Conservation (phyloP, 805 yeast genomes). For the Naumovozyma dairenensis region DNA sequence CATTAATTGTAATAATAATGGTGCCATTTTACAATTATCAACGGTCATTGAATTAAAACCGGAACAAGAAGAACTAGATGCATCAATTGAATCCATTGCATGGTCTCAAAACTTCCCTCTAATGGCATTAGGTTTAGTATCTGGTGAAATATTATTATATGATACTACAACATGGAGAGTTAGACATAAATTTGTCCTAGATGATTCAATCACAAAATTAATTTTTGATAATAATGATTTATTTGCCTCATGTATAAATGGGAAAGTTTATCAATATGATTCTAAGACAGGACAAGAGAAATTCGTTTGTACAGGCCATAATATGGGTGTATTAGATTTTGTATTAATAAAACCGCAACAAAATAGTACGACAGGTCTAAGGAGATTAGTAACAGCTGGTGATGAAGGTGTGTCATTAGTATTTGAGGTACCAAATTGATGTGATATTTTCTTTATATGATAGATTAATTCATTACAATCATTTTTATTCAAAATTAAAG, state of each 20-base stretch:
- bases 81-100: constrained; percentile 68
- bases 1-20: constrained; percentile 58
- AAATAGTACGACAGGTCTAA: constrained; percentile 11
- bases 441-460: too few species aligned
- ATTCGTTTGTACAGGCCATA: constrained; percentile 82
- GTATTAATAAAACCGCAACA: constrained; percentile 42
- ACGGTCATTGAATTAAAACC: constrained; percentile 51
- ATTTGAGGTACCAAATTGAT: constrained; percentile 35
- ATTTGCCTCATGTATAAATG: constrained; percentile 73
- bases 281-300: constrained; percentile 72
- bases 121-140: constrained; percentile 81
- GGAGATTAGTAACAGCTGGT: constrained; percentile 79
- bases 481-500: too few species aligned
- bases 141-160: constrained; percentile 74
- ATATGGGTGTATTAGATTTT: constrained; percentile 88
- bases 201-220: constrained; percentile 80
- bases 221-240: constrained; percentile 51
- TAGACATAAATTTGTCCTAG: constrained; percentile 56
- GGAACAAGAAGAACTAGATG: constrained; percentile 50
- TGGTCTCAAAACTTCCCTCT: constrained; percentile 63
- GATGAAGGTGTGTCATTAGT: constrained; percentile 91
- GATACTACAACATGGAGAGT: constrained; percentile 83
- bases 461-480: too few species aligned
- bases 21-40: constrained; percentile 56
- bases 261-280: constrained; percentile 80